Evolutionary conservation across 805 yeast genomes (phyloP), one percentile per base, ranked within the genome.

Genomic region (Cyberlindnera euphorbiiphila): DNA sequence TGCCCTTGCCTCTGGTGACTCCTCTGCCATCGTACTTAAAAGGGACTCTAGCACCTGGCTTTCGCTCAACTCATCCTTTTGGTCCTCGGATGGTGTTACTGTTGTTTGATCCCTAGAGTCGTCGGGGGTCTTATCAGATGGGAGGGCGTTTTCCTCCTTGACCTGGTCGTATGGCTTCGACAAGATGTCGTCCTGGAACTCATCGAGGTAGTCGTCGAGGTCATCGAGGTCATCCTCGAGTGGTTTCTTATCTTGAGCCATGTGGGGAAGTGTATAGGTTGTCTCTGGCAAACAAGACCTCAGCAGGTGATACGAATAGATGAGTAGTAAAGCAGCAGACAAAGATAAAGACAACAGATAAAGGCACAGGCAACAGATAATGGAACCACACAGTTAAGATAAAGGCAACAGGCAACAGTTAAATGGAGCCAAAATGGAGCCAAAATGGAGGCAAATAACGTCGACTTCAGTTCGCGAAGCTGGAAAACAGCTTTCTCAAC

Each of bases 181-280:
- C 39, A 83, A 64, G 1, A 81, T 70, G 40, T 78, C 85, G 43
- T 80, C 85, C 28, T 81, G 85, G 56, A 84, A 84, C 45, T 88
- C 96, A 54, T 88, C 96, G 35, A 91, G 67, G 42, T 86, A 68
- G 51, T 86, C 95, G 49, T 85, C 95, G 45, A 85, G 70, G 49
- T 85, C 94, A 51, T 81, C 86, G 35, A 76, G 64, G 36, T 78
- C 84, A 40, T 81, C 77, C 10, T 49, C 51, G 3, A 36, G 9
- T 13, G 23, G 27, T 23, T 16, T 15, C 27, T 31, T 13, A 23
- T 31, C 23, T 13, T 17, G n/a, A 14, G 29, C 15, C 29, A 26
- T 25, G 7, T 26, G 9, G 24, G 8, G 24, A 21, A 21, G 24
- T 21, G 24, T 8, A 21, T 11, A 8, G 11, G 10, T 21, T 8